A percentile compares a stretch with the other conserved stretches of the same genome.
phyloP scores from a whole-genome alignment of 768 basidiomycete species.

The Lactifluus pinguis region DNA sequence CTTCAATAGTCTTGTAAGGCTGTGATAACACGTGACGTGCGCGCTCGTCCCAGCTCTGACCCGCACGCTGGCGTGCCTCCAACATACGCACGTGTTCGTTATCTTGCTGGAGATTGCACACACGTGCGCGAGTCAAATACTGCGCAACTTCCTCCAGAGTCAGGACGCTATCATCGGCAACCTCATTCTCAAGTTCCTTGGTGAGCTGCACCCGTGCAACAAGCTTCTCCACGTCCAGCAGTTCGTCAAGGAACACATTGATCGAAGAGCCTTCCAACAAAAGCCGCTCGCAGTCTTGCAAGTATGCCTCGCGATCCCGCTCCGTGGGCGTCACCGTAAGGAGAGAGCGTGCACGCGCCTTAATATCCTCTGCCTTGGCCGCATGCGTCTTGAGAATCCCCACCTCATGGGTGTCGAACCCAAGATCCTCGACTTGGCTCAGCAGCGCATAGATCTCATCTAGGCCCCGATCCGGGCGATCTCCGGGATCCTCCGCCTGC shows the following conservation, averaged over 20 bases:
- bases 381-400: conserved; percentile 43
- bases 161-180: conserved; percentile 53
- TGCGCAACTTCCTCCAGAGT: conserved; percentile 72
- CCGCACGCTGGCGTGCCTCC: conserved; percentile 53
- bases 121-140: conserved; percentile 58
- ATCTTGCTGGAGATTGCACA: conserved; percentile 54
- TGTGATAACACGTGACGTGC: conserved; percentile 59
- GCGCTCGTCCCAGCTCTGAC: conserved; percentile 68
- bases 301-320: conserved; percentile 44
- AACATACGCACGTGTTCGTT: conserved; percentile 59
- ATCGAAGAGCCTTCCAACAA: conserved; percentile 63
- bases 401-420: conserved; percentile 81
- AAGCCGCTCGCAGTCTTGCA: conserved; percentile 63
- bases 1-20: conserved; percentile 64
- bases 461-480: conserved; percentile 62
- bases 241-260: conserved; percentile 78
- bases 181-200: conserved; percentile 61
- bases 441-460: conserved; percentile 65
- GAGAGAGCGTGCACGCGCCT: conserved; percentile 43
- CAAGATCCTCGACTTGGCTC: conserved; percentile 62
- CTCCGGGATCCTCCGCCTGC: conserved; percentile 45
- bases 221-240: conserved; percentile 69
- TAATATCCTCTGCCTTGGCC: conserved; percentile 56
- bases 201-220: conserved; percentile 72
- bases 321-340: conserved; percentile 36